These are phyloP conservation scores for Xanthoconium purpureum DNA, from an alignment of 768 basidiomycete species.

Conservation along the genomic window DNA sequence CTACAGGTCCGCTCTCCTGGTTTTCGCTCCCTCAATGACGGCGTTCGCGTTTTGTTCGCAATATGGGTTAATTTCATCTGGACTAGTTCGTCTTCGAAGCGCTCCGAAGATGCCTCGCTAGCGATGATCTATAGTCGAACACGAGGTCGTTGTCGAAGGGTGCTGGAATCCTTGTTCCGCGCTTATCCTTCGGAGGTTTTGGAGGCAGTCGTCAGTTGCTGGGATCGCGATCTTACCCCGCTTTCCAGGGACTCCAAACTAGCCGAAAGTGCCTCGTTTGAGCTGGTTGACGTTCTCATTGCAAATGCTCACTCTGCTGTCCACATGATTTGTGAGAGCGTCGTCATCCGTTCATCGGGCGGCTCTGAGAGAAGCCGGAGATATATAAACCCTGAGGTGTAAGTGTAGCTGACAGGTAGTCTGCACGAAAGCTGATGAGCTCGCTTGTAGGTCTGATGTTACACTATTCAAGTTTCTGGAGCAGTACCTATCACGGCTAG, in stretches of 20 bases:
- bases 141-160: slow-evolving; percentile 67
- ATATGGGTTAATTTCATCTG: slow-evolving; percentile 67
- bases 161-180: slow-evolving; percentile 83
- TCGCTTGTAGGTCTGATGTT: slow-evolving; percentile 59
- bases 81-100: slow-evolving; percentile 43
- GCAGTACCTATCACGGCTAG: slow-evolving; percentile 75
- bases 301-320: slow-evolving; percentile 85
- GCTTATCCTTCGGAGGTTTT: slow-evolving; percentile 77
- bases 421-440: slow-evolving; percentile 1
- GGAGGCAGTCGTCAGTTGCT: slow-evolving; percentile 79
- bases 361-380: slow-evolving; percentile 58
- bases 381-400: slow-evolving; percentile 68
- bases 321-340: slow-evolving; percentile 85
- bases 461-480: slow-evolving; percentile 86
- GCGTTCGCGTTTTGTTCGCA: slow-evolving; percentile 71
- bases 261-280: slow-evolving; percentile 60
- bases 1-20: slow-evolving; percentile 63
- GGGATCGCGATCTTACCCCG: slow-evolving; percentile 59
- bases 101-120: slow-evolving; percentile 65
- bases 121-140: slow-evolving; percentile 65
- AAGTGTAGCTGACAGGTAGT: slow-evolving; percentile 22
- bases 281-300: slow-evolving; percentile 79
- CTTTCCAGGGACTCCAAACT: slow-evolving; percentile 38
- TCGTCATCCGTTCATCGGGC: slow-evolving; percentile 55
- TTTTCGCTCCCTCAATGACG: slow-evolving; percentile 75